Conservation (phyloP, 495 filamentous ascomycete genomes). For the Apiosordaria backusii region DNA sequence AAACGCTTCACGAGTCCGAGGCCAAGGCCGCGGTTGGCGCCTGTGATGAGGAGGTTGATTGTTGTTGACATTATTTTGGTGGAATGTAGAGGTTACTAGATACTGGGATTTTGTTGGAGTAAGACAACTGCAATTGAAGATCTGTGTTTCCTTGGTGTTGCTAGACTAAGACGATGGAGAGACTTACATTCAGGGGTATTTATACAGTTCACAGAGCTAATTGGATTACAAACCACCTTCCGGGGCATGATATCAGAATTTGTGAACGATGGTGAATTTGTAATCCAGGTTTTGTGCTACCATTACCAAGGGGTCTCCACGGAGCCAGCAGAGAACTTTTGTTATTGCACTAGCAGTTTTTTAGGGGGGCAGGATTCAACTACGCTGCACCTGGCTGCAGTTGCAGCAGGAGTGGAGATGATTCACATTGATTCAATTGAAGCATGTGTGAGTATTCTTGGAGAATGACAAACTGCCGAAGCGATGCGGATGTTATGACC, state of each 20-base stretch:
- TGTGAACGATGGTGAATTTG: background rate
- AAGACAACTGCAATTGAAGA: no score
- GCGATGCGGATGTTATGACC: no score
- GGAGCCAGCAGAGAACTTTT: background rate
- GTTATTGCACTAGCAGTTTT: background rate
- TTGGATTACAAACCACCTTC: background rate
- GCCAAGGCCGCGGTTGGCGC: slow-evolving; percentile 10
- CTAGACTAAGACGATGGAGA: no score
- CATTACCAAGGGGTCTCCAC: background rate
- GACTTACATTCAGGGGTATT: no score
- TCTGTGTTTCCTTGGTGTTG: no score
- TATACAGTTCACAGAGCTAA: background rate
- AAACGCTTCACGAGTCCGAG: slow-evolving; percentile 7
- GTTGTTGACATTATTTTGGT: background rate
- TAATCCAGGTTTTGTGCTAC: background rate
- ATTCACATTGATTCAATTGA: background rate
- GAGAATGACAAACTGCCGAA: background rate
- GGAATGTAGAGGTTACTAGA: no score
- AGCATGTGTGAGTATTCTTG: background rate
- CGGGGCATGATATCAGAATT: background rate
- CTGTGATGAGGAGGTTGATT: slow-evolving; percentile 3
- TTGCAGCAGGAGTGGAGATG: no score
- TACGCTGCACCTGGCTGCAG: background rate
- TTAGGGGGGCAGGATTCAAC: no score
- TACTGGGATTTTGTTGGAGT: no score